Evolutionary conservation across 73 alveolate genomes (phyloP).

Genomic region (Tetrahymena thermophila): DNA sequence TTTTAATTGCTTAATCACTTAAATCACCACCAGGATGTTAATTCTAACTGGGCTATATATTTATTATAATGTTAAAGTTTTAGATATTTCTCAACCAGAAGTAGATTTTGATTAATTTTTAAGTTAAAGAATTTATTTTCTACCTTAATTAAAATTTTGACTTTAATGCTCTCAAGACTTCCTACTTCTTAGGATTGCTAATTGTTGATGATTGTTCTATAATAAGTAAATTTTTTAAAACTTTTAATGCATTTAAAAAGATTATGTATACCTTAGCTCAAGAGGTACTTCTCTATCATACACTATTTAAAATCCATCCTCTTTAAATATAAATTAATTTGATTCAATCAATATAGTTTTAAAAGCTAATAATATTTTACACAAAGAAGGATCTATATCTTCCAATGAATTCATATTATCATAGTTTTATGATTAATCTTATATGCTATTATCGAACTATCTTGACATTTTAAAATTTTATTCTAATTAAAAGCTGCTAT

Average conservation of each 20-base stretch:
- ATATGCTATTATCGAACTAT: neutral
- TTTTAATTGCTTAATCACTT: constrained; percentile 7
- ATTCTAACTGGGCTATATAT: neutral
- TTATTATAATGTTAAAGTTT: neutral
- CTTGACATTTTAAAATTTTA: neutral
- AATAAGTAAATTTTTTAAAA: neutral
- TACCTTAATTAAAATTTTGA: constrained; percentile 22
- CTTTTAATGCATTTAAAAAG: neutral
- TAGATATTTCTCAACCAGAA: neutral
- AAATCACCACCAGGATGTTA: constrained; percentile 3
- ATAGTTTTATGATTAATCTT: neutral
- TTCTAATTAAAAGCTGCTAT: neutral
- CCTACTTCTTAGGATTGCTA: constrained; percentile 33
- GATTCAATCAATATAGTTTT: too few species aligned
- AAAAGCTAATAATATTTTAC: neutral
- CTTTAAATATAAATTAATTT: neutral
- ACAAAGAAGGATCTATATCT: constrained; percentile 34
- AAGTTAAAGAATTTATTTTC: neutral
- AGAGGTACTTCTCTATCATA: constrained; percentile 32
- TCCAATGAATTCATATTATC: constrained; percentile 8
- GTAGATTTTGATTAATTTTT: neutral
- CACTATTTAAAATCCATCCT: constrained; percentile 27
- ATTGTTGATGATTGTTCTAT: constrained; percentile 10
- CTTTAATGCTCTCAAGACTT: constrained; percentile 33
- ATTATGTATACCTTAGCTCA: constrained; percentile 11